These are phyloP conservation scores for Saccharomycopsis sp. DNA, from an alignment of 805 yeast species.

Conservation along the genomic window DNA sequence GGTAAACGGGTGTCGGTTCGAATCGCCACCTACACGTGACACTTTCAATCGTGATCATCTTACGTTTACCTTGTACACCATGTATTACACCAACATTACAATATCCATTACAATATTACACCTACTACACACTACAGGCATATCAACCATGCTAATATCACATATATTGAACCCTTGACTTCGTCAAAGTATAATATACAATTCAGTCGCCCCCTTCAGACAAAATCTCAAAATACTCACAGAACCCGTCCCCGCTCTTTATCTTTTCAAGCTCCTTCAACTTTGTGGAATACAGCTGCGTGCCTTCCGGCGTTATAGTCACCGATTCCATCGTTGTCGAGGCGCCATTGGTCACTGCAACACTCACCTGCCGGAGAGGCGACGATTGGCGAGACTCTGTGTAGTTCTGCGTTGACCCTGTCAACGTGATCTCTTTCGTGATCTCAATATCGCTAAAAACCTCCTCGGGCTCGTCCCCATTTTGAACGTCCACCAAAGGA, in stretches of 20 bases:
- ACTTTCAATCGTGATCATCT: no score
- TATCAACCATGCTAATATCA: no score
- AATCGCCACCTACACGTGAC: no score
- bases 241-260: neutral
- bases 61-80: no score
- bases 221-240: neutral
- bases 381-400: neutral
- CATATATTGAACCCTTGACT: no score
- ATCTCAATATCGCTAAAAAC: constrained; percentile 3
- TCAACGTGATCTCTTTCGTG: neutral
- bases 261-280: neutral
- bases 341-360: neutral
- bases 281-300: neutral
- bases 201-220: neutral
- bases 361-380: neutral
- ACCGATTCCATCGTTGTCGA: neutral
- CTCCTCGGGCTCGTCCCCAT: constrained; percentile 1
- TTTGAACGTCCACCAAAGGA: neutral
- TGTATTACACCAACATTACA: no score
- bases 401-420: neutral
- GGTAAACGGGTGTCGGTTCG: no score
- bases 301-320: neutral
- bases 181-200: no score
- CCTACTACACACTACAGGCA: no score
- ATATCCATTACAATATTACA: no score